These are phyloP conservation scores for Paraphaeosphaeria minitans DNA, from an alignment of 2,329 filamentous ascomycete genomes.

Conservation along the genomic window DNA sequence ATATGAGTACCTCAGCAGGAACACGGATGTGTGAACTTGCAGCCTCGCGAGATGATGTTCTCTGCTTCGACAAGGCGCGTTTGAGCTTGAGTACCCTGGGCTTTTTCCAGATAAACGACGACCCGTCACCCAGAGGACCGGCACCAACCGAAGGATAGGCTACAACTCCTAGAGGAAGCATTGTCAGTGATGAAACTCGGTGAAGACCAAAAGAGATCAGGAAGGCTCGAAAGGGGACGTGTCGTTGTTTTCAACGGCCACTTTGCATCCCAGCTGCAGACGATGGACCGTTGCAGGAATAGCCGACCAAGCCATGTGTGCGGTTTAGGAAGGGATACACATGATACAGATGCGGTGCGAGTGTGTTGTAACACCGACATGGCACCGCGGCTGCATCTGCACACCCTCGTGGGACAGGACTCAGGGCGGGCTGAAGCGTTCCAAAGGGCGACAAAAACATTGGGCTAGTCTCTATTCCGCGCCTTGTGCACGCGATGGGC, in stretches of 20 bases:
- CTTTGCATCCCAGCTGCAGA: constrained; percentile 36
- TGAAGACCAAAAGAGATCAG: constrained; percentile 21
- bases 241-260: constrained; percentile 40
- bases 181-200: constrained; percentile 42
- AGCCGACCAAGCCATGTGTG: constrained; percentile 38
- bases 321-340: constrained; percentile 37
- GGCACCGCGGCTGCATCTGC: constrained; percentile 36
- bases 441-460: constrained; percentile 6
- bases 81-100: constrained; percentile 37
- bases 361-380: constrained; percentile 33
- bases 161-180: constrained; percentile 48
- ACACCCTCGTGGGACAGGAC: constrained; percentile 29
- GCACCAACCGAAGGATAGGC: constrained; percentile 43
- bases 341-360: constrained; percentile 38
- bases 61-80: constrained; percentile 34
- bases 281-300: constrained; percentile 33
- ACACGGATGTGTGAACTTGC: constrained; percentile 31
- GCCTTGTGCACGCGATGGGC: constrained; percentile 1
- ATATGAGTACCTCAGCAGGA: constrained; percentile 6
- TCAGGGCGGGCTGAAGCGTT: constrained; percentile 18
- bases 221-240: constrained; percentile 33
- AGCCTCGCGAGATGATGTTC: constrained; percentile 34
- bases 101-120: constrained; percentile 40
- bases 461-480: background rate
- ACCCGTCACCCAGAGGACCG: constrained; percentile 37